Conservation (phyloP, 148 eudicot genomes). For the Amaranthus hypochondriacus region DNA sequence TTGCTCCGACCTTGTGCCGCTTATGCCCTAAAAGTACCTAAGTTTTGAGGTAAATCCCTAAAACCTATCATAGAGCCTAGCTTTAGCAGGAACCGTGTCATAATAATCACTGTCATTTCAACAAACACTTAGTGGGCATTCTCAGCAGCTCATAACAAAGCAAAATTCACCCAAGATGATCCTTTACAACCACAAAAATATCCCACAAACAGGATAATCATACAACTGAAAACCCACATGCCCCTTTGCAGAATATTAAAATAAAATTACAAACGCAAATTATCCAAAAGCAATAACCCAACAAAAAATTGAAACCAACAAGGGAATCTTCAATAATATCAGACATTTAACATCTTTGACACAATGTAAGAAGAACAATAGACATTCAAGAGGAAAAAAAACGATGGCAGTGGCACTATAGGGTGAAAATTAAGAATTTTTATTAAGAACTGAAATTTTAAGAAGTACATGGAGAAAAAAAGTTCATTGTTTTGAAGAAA, state of each 20-base stretch:
- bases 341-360: too few relatives aligned
- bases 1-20: too few relatives aligned
- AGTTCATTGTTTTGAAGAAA: not conserved
- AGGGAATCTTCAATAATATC: too few relatives aligned
- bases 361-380: too few relatives aligned
- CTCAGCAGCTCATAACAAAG: not conserved
- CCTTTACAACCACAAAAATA: not conserved
- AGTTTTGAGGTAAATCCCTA: too few relatives aligned
- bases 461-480: not conserved
- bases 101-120: constrained; percentile 11
- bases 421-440: not conserved
- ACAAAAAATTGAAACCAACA: too few relatives aligned
- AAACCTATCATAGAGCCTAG: too few relatives aligned
- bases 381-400: too few relatives aligned
- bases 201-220: not conserved
- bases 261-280: too few relatives aligned
- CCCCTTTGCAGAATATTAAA: not conserved
- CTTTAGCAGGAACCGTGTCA: not conserved
- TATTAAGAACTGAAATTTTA: not conserved
- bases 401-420: not conserved
- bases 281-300: too few relatives aligned
- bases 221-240: not conserved
- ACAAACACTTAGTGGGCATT: constrained; percentile 34
- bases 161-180: not conserved
- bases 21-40: too few relatives aligned